Percentiles rank a stretch among this genome's conserved stretches.
These are phyloP conservation scores for Mallotus japonicus DNA, from an alignment of 441 rosid species.

Conservation along the genomic window DNA sequence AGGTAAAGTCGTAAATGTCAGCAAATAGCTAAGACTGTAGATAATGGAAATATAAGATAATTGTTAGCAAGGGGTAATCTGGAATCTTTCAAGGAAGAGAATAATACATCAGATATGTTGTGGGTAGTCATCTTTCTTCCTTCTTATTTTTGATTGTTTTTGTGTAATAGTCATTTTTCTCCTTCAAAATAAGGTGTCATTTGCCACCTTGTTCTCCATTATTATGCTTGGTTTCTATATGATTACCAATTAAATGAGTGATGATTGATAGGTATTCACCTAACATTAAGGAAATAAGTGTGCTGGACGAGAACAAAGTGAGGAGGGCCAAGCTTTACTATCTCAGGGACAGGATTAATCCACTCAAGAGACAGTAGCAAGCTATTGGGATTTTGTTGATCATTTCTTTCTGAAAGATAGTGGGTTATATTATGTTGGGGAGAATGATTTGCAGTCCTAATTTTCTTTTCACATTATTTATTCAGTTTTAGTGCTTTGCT, in stretches of 20 bases:
- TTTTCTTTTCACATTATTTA: not conserved
- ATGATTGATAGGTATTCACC: conserved; percentile 73
- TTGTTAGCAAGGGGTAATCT: not conserved
- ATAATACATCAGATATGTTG: not conserved
- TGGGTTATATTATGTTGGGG: conserved; percentile 13
- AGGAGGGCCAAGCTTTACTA: conserved; percentile 94
- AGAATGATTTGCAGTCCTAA: conserved; percentile 9
- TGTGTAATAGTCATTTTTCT: not conserved
- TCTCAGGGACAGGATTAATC: conserved; percentile 87
- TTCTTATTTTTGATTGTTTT: not conserved
- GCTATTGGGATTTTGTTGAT: conserved; percentile 7
- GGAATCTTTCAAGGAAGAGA: not conserved
- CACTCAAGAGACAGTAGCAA: conserved; percentile 53
- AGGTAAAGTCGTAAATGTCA: not conserved
- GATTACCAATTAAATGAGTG: conserved; percentile 21
- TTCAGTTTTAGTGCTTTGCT: not conserved
- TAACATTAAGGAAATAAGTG: conserved; percentile 86
- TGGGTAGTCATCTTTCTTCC: not conserved
- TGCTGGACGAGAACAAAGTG: conserved; percentile 87
- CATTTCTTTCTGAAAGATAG: conserved; percentile 11
- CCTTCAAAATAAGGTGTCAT: not conserved
- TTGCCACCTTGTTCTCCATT: not conserved
- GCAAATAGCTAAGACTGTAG: not conserved
- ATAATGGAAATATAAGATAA: not conserved
- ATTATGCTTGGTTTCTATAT: not conserved